Base-by-base conservation (phyloP, 805 yeast species). In the Zygotorulaspora danielsina region DNA sequence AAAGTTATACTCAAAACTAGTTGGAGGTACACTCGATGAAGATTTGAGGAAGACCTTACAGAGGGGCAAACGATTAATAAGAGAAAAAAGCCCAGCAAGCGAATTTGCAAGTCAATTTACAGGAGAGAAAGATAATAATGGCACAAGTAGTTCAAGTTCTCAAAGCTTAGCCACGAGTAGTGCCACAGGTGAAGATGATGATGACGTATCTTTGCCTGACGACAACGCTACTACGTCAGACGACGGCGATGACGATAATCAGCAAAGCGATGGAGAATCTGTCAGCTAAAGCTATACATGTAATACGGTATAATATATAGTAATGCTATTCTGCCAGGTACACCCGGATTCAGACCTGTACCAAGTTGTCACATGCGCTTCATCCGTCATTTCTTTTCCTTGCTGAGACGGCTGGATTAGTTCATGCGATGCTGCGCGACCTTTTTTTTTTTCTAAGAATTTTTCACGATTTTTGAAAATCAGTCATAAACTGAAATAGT, bases 21-120 rank as follows among this genome's bases (percentile, higher is more conserved):
- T 56, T 29, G 55, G 59, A 1, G 30, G 50, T 2, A 81, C 88
- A 54, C 59, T 52, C 16, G 86, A 80, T 4, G 81, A 67, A 48
- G 41, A 44, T 17, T 16, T 41, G 16, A 39, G 27, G 38, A 41
- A 38, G 33, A 20, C 42, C 6, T 32, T 45, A 24, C 44, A 39
- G 13, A 48, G 34, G 28, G 38, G 42, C 22, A 40, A 40, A 21
- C 45, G 36, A 32, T 37, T 55, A 6, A 47, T 57, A 16, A 47
- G 56, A 25, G 57, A 57, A 10, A 42, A 46, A 27, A 53, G 69
- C 7, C 60, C 67, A 4, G 57, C 67, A 2, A 49, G 56, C 29
- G 64, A 63, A 33, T 56, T 64, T 28, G 59, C 69, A 28, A 49
- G 46, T 40, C 47, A 37, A 43, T 53, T 39, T 41, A 51, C 60